Conservation (phyloP, 2,329 filamentous ascomycete genomes). For the Beauveria caledonica region DNA sequence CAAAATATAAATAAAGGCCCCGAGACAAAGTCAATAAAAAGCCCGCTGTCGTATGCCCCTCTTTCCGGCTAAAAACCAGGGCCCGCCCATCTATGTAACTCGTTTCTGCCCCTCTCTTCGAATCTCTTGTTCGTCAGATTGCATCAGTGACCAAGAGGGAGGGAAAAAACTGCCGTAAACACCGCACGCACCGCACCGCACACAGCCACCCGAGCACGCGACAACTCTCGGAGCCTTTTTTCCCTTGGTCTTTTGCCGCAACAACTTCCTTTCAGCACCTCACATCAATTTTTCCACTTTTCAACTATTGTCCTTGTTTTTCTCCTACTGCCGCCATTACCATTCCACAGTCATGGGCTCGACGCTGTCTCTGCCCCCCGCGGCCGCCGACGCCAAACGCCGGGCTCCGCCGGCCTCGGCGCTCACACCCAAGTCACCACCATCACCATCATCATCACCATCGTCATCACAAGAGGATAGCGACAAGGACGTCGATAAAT, state of each 20-base stretch:
- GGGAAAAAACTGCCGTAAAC: slow-evolving; percentile 3
- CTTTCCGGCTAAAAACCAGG: not conserved
- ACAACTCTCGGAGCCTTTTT: not conserved
- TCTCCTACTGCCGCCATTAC: not conserved
- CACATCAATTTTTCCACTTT: not conserved
- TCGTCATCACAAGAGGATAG: not conserved
- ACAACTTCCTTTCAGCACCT: not conserved
- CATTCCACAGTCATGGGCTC: slow-evolving; percentile 6
- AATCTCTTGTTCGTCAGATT: slow-evolving; percentile 5
- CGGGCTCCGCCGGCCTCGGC: slow-evolving; percentile 7
- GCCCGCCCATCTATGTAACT: not conserved
- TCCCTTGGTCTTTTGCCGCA: not conserved
- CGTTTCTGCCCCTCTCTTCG: not conserved
- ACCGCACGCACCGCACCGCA: not conserved
- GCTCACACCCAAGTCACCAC: not conserved
- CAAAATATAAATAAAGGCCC: too few species aligned
- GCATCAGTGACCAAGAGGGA: not conserved
- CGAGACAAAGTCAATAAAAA: not conserved
- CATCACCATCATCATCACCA: not conserved
- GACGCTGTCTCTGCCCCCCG: not conserved
- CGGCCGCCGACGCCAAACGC: not conserved
- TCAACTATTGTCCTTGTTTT: not conserved
- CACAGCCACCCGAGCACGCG: slow-evolving; percentile 7
- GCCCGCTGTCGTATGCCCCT: not conserved
- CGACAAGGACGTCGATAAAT: not conserved